Conservation (phyloP, 2,329 filamentous ascomycete species). For the Pyricularia sp. region DNA sequence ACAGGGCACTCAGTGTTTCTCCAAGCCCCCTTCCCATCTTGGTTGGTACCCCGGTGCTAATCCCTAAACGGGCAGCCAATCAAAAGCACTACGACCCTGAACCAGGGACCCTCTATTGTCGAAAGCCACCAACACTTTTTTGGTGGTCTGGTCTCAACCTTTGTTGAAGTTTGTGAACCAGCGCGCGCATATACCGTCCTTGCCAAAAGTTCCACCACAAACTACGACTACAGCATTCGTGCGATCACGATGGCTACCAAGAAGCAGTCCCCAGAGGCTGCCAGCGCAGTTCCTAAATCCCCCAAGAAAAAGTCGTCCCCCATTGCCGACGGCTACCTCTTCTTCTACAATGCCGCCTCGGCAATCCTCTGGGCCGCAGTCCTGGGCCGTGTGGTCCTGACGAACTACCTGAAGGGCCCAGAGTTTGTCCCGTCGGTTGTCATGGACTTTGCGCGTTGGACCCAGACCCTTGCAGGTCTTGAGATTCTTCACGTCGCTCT, state of each 20-base stretch:
- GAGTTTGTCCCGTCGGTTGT: conserved; percentile 50
- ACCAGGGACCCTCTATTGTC: neutral
- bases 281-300: conserved; percentile 10
- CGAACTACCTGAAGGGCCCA: conserved; percentile 46
- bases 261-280: conserved; percentile 11
- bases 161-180: neutral
- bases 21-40: neutral
- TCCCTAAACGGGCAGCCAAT: neutral
- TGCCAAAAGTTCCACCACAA: neutral
- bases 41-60: neutral
- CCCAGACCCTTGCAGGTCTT: conserved; percentile 73
- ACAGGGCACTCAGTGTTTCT: neutral
- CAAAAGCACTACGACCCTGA: neutral
- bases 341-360: conserved; percentile 76
- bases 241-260: conserved; percentile 11
- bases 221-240: neutral
- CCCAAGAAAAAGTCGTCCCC: conserved; percentile 38
- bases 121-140: neutral
- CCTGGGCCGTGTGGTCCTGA: conserved; percentile 53
- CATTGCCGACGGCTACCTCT: conserved; percentile 49
- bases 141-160: neutral
- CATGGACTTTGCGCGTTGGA: conserved; percentile 64
- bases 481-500: conserved; percentile 76
- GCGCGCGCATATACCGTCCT: neutral
- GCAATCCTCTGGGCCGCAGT: conserved; percentile 71